Evolutionary conservation across 2,329 filamentous ascomycete species (phyloP).

Genomic region (Elsinoe batatas): DNA sequence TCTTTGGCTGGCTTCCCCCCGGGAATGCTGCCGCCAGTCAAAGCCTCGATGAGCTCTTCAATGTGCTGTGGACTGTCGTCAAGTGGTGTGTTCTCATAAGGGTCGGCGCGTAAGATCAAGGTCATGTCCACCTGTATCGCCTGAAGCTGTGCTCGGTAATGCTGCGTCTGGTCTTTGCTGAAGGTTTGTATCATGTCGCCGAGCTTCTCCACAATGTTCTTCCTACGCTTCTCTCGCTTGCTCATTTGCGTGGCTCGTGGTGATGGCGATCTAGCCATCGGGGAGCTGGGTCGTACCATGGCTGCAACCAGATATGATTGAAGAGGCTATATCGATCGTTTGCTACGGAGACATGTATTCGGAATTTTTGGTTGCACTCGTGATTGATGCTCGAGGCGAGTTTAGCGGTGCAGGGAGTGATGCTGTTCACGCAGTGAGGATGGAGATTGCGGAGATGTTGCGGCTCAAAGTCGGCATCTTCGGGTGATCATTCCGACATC

Average conservation of each 20-base stretch:
- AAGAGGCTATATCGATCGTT: too few species aligned
- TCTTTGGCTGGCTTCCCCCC: slow-evolving; percentile 50
- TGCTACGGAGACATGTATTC: too few species aligned
- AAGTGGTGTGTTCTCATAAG: slow-evolving; percentile 60
- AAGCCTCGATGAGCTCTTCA: slow-evolving; percentile 44
- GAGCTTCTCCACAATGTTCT: slow-evolving; percentile 70
- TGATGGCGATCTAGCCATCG: slow-evolving; percentile 28
- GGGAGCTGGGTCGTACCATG: slow-evolving; percentile 32
- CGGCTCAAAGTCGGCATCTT: not conserved
- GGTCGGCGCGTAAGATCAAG: slow-evolving; percentile 74
- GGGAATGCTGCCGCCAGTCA: slow-evolving; percentile 33
- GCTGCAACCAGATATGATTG: not conserved
- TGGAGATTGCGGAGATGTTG: not conserved
- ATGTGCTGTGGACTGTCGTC: slow-evolving; percentile 57
- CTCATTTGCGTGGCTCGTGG: slow-evolving; percentile 47
- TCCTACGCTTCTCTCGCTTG: slow-evolving; percentile 84
- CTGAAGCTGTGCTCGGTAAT: slow-evolving; percentile 82
- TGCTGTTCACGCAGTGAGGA: too few species aligned
- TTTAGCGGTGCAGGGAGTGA: too few species aligned
- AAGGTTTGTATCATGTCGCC: slow-evolving; percentile 67
- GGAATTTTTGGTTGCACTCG: too few species aligned
- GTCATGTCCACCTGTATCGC: slow-evolving; percentile 87
- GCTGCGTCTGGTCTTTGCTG: slow-evolving; percentile 66
- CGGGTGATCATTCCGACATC: not conserved
- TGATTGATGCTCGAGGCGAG: too few species aligned